Evolutionary conservation across 1,284 basidiomycete genomes (phyloP), one percentile per base, ranked within the genome.

Genomic region (Pyrrhoderma lamaoense): DNA sequence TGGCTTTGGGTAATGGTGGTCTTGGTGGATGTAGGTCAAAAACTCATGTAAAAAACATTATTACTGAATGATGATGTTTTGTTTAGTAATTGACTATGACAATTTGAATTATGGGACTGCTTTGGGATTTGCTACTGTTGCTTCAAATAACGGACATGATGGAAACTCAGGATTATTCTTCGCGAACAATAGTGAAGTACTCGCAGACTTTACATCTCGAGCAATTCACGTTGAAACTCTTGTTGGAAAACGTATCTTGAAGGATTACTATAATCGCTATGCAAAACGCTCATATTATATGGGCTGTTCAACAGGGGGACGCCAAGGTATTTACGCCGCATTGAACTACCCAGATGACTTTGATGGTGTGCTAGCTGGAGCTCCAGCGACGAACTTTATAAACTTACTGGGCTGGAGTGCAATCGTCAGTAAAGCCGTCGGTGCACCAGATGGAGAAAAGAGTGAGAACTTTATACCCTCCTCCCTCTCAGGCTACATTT

Each of bases 291-390:
- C 60, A 2, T 64, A 65, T 47, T 64, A 58, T 44, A 21, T 60
- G 35, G 67, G 66, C 18, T 66, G 65, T 54, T 64, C 63, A 13
- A 60, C 58, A 0, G 66, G 66, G 14, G 66, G 65, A 1, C 54
- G 60, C 16, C 61, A 65, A 39, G 63, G 59, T 3, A 54, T 62
- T 9, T 56, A 58, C 14, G 37, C 57, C 1, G 65, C 59, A 11
- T 56, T 59, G 38, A 44, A 56, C 7, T 60, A 56, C 45, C 65
- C 65, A 0, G 57, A 57, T 3, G 66, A 68, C 55, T 68, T 66
- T 47, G 63, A 68, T 53, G 67, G 65, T 16, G 58, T 67, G 2
- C 13, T 68, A 18, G 65, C 62, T 1, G 67, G 67, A 1, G 56
- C 65, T 11, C 66, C 67, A 4, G 65, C 61, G 18, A 57, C 56